Percentiles rank a stretch among this genome's conserved stretches.
These are phyloP conservation scores for Cerioporus squamosus DNA, from an alignment of 1,284 basidiomycete species.

Conservation along the genomic window DNA sequence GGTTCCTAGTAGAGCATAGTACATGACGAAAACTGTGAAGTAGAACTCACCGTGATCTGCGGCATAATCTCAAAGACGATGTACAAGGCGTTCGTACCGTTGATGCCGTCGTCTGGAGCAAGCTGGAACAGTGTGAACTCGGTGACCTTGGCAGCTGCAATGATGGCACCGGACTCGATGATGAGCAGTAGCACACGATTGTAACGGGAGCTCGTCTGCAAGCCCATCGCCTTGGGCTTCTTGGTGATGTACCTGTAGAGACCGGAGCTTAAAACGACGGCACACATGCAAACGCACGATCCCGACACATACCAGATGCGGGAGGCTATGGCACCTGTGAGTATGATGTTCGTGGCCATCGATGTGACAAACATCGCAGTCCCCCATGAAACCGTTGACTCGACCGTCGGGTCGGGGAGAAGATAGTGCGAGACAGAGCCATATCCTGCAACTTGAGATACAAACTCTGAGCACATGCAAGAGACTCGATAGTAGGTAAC, in stretches of 20 bases:
- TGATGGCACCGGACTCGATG: conserved; percentile 11
- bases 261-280: too few species aligned
- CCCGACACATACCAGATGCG: conserved; percentile 1
- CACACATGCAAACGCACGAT: too few species aligned
- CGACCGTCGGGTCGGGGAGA: not conserved
- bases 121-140: conserved; percentile 13
- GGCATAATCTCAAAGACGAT: conserved; percentile 14
- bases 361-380: conserved; percentile 2
- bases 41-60: conserved; percentile 13
- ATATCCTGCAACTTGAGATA: too few species aligned
- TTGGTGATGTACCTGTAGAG: not conserved
- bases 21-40: too few species aligned
- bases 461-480: not conserved
- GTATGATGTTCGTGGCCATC: not conserved
- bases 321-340: not conserved
- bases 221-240: not conserved
- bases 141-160: conserved; percentile 9
- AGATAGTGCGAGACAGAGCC: not conserved
- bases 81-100: conserved; percentile 14
- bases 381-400: too few species aligned
- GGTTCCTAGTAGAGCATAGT: too few species aligned
- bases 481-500: too few species aligned
- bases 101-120: conserved; percentile 8
- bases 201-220: not conserved
- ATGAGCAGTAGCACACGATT: conserved; percentile 3